Percentiles rank a stretch among this genome's conserved stretches.
Conservation (phyloP, 192 early-diverging fungal species). For the Backusella psychrophila region DNA sequence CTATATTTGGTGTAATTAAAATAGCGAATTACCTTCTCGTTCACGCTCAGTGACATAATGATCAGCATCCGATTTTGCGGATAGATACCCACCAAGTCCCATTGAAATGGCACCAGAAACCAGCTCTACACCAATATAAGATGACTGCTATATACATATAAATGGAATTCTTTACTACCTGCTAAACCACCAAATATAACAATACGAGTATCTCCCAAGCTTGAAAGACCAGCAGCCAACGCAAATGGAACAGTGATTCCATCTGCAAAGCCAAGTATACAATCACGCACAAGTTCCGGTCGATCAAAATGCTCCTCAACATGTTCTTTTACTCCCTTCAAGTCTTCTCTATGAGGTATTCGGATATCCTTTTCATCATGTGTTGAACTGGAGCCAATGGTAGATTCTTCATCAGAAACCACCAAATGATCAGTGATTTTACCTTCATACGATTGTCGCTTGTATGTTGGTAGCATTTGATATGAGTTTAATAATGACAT, state of each 20-base stretch:
- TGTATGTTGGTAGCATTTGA: background rate
- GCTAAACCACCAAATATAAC: conserved; percentile 60
- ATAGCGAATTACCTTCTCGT: conserved; percentile 33
- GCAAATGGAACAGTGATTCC: conserved; percentile 60
- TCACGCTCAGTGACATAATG: conserved; percentile 51
- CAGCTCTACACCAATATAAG: conserved; percentile 32
- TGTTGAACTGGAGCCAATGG: background rate
- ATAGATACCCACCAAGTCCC: conserved; percentile 57
- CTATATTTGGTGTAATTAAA: background rate
- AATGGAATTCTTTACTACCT: conserved; percentile 15
- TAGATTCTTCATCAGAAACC: conserved; percentile 6
- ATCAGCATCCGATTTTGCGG: conserved; percentile 51
- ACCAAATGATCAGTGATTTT: background rate
- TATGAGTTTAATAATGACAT: background rate
- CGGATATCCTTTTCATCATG: background rate
- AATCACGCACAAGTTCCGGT: conserved; percentile 40
- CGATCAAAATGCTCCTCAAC: conserved; percentile 40
- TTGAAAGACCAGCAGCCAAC: conserved; percentile 58
- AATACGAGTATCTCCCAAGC: conserved; percentile 45
- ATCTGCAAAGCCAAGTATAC: conserved; percentile 42
- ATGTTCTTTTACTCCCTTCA: conserved; percentile 14
- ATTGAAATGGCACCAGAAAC: conserved; percentile 59
- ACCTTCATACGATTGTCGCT: background rate
- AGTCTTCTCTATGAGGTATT: conserved; percentile 16
- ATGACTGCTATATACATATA: background rate